Conservation (phyloP, 768 basidiomycete species). For the Piloderma croceum region DNA sequence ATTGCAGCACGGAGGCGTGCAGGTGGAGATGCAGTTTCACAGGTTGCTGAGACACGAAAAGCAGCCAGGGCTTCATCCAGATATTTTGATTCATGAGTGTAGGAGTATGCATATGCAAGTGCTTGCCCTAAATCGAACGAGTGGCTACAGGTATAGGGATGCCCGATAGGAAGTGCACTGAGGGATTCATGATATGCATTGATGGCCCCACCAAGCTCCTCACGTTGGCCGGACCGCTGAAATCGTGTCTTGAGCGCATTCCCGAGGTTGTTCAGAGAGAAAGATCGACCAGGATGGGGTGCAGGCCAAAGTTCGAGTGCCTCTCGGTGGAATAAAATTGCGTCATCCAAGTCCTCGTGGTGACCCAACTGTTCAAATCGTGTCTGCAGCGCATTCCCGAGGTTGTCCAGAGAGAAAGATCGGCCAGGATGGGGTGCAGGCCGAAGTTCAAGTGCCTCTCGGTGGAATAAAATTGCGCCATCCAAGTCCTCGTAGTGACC, state of each 20-base stretch:
- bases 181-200: conserved; percentile 12
- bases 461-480: no score
- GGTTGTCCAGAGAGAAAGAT: no score
- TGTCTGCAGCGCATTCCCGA: conserved; percentile 21
- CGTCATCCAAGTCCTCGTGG: no score
- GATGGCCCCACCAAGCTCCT: conserved; percentile 14
- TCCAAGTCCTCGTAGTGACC: no score
- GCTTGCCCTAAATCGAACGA: conserved; percentile 3
- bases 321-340: no score
- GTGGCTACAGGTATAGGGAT: conserved; percentile 5
- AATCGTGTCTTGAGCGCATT: conserved; percentile 8
- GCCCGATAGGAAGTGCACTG: conserved; percentile 2
- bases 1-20: no score
- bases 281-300: no score
- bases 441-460: no score
- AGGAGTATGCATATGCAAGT: no score
- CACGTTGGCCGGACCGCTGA: conserved; percentile 4
- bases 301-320: no score
- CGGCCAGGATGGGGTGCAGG: no score
- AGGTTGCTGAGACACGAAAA: conserved; percentile 15
- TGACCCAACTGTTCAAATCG: no score
- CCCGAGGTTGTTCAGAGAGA: conserved; percentile 8
- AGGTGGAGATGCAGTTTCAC: conserved; percentile 1
- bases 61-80: conserved; percentile 20
- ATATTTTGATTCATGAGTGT: conserved; percentile 5